Percentiles rank a stretch among this genome's conserved stretches.
Conservation (phyloP, 2,329 filamentous ascomycete genomes). For the Fusarium duplospermum region DNA sequence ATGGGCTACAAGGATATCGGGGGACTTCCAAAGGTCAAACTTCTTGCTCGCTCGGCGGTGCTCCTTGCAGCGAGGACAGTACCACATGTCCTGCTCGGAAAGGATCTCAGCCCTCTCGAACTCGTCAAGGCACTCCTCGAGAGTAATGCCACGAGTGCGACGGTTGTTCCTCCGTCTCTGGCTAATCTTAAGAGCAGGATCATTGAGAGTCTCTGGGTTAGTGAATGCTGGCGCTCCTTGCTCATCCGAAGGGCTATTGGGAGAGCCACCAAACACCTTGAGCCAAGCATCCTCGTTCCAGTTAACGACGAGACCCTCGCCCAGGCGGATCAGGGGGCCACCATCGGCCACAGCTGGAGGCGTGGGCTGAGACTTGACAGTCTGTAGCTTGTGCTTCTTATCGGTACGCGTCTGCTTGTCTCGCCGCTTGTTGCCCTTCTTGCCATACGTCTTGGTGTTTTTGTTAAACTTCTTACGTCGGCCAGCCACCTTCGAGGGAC, state of each 20-base stretch:
- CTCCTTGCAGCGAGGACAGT: slow-evolving; percentile 95
- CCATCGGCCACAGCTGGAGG: slow-evolving; percentile 57
- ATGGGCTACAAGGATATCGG: slow-evolving; percentile 94
- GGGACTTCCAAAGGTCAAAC: slow-evolving; percentile 95
- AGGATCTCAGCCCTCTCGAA: slow-evolving; percentile 94
- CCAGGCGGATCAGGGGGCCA: slow-evolving; percentile 78
- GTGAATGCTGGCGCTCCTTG: slow-evolving; percentile 71
- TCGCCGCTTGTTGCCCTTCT: slow-evolving; percentile 61
- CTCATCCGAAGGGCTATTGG: slow-evolving; percentile 52
- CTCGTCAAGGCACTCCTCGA: slow-evolving; percentile 93
- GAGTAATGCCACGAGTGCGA: slow-evolving; percentile 73
- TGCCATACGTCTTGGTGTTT: slow-evolving; percentile 58
- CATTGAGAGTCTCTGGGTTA: slow-evolving; percentile 64
- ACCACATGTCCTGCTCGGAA: slow-evolving; percentile 97
- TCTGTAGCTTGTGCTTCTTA: slow-evolving; percentile 52
- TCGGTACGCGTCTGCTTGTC: slow-evolving; percentile 55
- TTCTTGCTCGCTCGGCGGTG: slow-evolving; percentile 94
- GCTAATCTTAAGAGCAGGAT: slow-evolving; percentile 72
- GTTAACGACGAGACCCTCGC: slow-evolving; percentile 88
- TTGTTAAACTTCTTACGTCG: slow-evolving; percentile 64
- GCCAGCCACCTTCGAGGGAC: slow-evolving; percentile 44
- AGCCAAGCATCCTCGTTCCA: slow-evolving; percentile 81
- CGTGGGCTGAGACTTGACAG: slow-evolving; percentile 51
- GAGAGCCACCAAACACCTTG: slow-evolving; percentile 71
- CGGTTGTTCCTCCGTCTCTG: slow-evolving; percentile 72